phyloP scores from a whole-genome alignment of 495 filamentous ascomycete species.

The Beverwykella pulmonaria region DNA sequence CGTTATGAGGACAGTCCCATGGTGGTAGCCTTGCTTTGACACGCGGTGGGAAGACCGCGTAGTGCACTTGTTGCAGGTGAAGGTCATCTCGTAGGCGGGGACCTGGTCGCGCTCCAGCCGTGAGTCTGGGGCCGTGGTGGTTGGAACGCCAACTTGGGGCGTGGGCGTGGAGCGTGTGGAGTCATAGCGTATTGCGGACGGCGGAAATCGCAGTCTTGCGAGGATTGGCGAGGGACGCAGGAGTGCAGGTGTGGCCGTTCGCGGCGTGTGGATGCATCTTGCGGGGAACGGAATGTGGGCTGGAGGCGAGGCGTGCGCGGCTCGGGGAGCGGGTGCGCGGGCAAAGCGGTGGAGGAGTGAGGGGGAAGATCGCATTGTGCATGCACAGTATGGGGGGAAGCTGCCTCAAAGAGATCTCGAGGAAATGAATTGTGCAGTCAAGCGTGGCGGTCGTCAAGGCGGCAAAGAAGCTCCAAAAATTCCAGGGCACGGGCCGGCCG shows the following conservation, averaged over 20 bases:
- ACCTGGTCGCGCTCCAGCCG: conserved; percentile 48
- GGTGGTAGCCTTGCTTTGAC: conserved; percentile 91
- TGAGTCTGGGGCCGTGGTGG: conserved; percentile 22
- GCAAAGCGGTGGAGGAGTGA: conserved; percentile 22
- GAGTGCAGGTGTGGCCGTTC: conserved; percentile 12
- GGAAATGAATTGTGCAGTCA: not conserved
- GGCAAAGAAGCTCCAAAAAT: not conserved
- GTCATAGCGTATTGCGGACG: conserved; percentile 19
- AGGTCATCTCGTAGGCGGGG: conserved; percentile 79
- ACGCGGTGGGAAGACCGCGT: conserved; percentile 74
- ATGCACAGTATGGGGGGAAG: not conserved
- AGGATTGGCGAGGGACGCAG: conserved; percentile 9
- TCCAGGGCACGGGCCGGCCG: not conserved
- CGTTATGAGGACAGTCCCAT: conserved; percentile 81
- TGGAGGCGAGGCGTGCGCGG: conserved; percentile 8
- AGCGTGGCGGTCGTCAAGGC: not conserved
- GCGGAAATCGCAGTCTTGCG: not conserved
- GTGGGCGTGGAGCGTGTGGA: conserved; percentile 11
- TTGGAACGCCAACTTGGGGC: conserved; percentile 1
- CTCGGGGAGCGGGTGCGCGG: conserved; percentile 7
- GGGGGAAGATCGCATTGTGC: conserved; percentile 16
- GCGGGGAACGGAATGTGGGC: conserved; percentile 16
- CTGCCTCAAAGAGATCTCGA: not conserved
- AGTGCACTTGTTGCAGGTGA: conserved; percentile 88
- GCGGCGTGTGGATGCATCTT: conserved; percentile 25